Base-by-base conservation (phyloP, 441 rosid genomes). In the Pelargonium australe region DNA sequence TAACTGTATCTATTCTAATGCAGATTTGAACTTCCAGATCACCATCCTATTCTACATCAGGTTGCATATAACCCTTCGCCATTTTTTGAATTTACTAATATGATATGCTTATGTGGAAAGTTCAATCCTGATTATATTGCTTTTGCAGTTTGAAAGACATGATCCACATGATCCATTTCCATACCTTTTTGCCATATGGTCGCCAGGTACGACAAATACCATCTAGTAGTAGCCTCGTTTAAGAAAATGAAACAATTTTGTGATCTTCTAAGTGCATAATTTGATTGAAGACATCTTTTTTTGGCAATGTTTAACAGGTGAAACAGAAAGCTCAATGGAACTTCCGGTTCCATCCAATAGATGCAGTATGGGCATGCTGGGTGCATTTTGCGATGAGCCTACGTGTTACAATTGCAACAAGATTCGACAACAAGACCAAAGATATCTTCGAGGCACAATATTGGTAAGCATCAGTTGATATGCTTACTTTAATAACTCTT, bases 111-210 rank as follows among this genome's bases (percentile, higher is more conserved):
- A 25, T 25, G 31, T 25, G 31, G 31, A 25, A 25, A 70, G 78
- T 65, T 41, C 61, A 16, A 19, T 55, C 25, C 17, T 68, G 55
- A 47, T 47, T 47, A 11, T 11, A 11, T 47, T 10, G 55, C 55
- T 3, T 12, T 47, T 47, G 77, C 86, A 95, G 98, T 79, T 95
- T 87, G 92, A 87, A 61, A 86, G 70, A 75, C 80, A 95, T 79
- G 98, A 89, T 73, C 83, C 76, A 34, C 96, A 89, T 84, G 99
- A 95, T 66, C 96, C 91, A 66, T 84, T 91, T 72, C 95, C 97
- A 58, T 95, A 90, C 75, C 98, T 92, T 72, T 87, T 95, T 66
- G 97, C 96, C 53, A 85, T 90, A 76, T 95, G 99, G 98, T 82
- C 91, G 68, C 98, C 99, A 70, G 99, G 99, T 92, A 71, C 81